Evolutionary conservation across 805 yeast species (phyloP).

Genomic region (Zygosaccharomyces pseudorouxii): DNA sequence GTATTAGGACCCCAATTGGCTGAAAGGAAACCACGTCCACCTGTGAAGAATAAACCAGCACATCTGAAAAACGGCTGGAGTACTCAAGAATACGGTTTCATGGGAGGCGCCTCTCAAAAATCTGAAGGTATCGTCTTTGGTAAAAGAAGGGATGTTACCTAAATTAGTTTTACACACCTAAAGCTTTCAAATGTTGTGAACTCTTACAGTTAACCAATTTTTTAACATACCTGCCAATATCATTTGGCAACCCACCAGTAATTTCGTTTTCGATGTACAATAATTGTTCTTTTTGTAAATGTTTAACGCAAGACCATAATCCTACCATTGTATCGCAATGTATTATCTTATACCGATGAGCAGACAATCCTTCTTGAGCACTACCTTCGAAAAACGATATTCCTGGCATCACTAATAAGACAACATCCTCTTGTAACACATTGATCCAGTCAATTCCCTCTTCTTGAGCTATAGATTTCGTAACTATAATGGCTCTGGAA

Average conservation of each 20-base stretch:
- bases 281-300: constrained; percentile 39
- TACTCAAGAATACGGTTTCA: constrained; percentile 54
- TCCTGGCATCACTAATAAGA: constrained; percentile 36
- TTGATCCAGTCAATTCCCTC: constrained; percentile 19
- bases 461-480: constrained; percentile 13
- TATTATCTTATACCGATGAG: constrained; percentile 36
- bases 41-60: constrained; percentile 52
- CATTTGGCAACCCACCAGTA: constrained; percentile 28
- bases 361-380: constrained; percentile 18
- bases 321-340: constrained; percentile 47
- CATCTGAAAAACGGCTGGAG: constrained; percentile 48
- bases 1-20: constrained; percentile 57
- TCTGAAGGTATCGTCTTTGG: constrained; percentile 54
- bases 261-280: constrained; percentile 30
- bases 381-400: constrained; percentile 12
- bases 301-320: constrained; percentile 52
- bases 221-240: constrained; percentile 28
- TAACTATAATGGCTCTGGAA: constrained; percentile 21
- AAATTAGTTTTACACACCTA: not conserved
- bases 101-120: constrained; percentile 52
- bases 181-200: not conserved
- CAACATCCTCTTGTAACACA: constrained; percentile 27
- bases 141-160: constrained; percentile 43
- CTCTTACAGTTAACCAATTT: constrained; percentile 20
- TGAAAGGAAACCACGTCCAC: constrained; percentile 45